Base-by-base conservation (phyloP, 352 stramenopile genomes). In the Phytopythium oedochilum region DNA sequence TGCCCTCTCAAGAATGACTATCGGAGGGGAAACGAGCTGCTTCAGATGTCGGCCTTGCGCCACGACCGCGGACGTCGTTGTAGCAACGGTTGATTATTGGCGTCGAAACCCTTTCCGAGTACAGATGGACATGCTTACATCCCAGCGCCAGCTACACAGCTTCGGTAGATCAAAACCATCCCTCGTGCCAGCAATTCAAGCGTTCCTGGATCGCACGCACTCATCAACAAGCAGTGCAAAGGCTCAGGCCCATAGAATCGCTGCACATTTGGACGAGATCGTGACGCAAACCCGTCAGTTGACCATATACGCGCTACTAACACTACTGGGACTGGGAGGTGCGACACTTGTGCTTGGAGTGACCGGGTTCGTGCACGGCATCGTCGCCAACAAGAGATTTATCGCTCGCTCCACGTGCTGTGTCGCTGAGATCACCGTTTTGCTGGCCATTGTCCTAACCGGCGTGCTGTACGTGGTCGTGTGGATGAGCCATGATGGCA, bases 41-140 rank as follows among this genome's bases (percentile, higher is more conserved):
- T 89, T 88, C 49, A 70, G 64, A 22, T 92, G 81, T 48, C 83
- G 86, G 49, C 66, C 64, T 3, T 92, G 81, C 57, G 58, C 68
- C 7, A 45, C 44, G 18, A 60, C 89, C 1, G 40, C 36, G 5
- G 51, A 71, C 6, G 63, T 82, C 10, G 49, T 86, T 8, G 48
- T 35, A 9, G 60, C 64, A 8, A 62, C 73, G 0, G 58, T 60
- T 31, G 75, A 73, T 10, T 59, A 63, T 4, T 88, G 80, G 74
- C 57, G 63, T 23, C 67, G 62, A 2, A 59, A 73, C 20, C 64
- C 75, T 6, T 77, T 88, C 43, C 66, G 73, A 44, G 61, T 75
- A 0, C 74, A 88, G 38, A 73, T 89, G 23, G 77, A 89, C 51
- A 71, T 88, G 38, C 54, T 74, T 2, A 52, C 64, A 2, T 63